phyloP scores from a whole-genome alignment of 2,329 filamentous ascomycete genomes.

The Emergomyces orientalis region DNA sequence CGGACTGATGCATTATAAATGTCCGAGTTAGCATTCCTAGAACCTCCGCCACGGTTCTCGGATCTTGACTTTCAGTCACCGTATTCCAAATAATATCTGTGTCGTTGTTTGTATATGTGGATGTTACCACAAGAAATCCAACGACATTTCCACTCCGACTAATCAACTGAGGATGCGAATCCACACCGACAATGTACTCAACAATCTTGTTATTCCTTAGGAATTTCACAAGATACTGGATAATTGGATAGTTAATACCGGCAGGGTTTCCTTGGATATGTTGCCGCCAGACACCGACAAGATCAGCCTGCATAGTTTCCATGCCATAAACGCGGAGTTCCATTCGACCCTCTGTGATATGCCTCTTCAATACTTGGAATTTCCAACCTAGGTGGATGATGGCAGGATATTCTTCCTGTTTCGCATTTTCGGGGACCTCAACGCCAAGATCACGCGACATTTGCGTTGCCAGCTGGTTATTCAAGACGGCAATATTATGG shows the following conservation, averaged over 20 bases:
- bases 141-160: constrained; percentile 72
- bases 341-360: constrained; percentile 81
- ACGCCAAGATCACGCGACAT: constrained; percentile 31
- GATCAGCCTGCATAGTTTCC: constrained; percentile 59
- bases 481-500: constrained; percentile 23
- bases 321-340: constrained; percentile 75
- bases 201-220: constrained; percentile 63
- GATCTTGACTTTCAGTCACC: constrained; percentile 70
- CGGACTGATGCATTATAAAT: constrained; percentile 37
- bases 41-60: constrained; percentile 72
- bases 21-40: constrained; percentile 54
- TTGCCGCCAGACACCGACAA: constrained; percentile 58
- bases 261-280: constrained; percentile 41
- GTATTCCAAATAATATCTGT: constrained; percentile 79
- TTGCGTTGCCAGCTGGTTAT: constrained; percentile 25
- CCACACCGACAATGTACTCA: constrained; percentile 79
- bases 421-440: constrained; percentile 23
- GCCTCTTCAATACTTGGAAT: constrained; percentile 57
- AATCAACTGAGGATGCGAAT: constrained; percentile 87
- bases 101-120: constrained; percentile 60
- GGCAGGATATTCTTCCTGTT: constrained; percentile 22
- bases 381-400: constrained; percentile 52
- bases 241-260: constrained; percentile 43
- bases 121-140: constrained; percentile 74
- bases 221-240: constrained; percentile 60